Evolutionary conservation across 2,329 filamentous ascomycete genomes (phyloP).

Genomic region (Cercospora nicotianae): DNA sequence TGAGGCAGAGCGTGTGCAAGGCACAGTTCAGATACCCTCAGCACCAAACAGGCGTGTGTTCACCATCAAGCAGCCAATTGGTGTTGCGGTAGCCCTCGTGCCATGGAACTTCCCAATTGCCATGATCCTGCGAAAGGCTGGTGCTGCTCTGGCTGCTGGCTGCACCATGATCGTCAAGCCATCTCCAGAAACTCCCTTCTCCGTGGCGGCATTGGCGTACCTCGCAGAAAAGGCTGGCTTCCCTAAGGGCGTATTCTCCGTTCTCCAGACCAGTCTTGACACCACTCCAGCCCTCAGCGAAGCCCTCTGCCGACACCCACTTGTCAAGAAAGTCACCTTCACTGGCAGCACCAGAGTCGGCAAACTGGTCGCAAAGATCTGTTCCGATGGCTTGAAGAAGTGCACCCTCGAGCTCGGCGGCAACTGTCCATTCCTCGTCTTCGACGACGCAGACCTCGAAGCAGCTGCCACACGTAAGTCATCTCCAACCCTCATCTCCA

Average conservation of each 20-base stretch:
- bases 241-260: conserved; percentile 60
- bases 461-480: conserved; percentile 52
- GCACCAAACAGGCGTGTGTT: conserved; percentile 65
- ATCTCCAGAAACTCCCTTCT: conserved; percentile 65
- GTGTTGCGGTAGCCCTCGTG: conserved; percentile 66
- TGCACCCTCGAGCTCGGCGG: conserved; percentile 64
- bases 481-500: background rate
- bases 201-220: conserved; percentile 55
- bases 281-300: conserved; percentile 57
- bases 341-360: conserved; percentile 62
- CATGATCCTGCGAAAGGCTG: conserved; percentile 67
- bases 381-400: conserved; percentile 62
- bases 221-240: conserved; percentile 59
- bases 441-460: conserved; percentile 63
- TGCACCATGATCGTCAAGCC: conserved; percentile 74
- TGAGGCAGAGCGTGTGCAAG: conserved; percentile 63
- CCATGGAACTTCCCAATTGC: conserved; percentile 63
- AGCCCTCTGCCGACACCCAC: conserved; percentile 56
- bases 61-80: conserved; percentile 73
- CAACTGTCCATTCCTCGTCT: conserved; percentile 65
- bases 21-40: conserved; percentile 60
- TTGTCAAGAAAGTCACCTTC: conserved; percentile 63
- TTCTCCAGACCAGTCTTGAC: conserved; percentile 60
- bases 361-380: conserved; percentile 62
- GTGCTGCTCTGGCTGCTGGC: conserved; percentile 67